These are phyloP conservation scores for Pichia eremophila DNA, from an alignment of 805 yeast species.

Conservation along the genomic window DNA sequence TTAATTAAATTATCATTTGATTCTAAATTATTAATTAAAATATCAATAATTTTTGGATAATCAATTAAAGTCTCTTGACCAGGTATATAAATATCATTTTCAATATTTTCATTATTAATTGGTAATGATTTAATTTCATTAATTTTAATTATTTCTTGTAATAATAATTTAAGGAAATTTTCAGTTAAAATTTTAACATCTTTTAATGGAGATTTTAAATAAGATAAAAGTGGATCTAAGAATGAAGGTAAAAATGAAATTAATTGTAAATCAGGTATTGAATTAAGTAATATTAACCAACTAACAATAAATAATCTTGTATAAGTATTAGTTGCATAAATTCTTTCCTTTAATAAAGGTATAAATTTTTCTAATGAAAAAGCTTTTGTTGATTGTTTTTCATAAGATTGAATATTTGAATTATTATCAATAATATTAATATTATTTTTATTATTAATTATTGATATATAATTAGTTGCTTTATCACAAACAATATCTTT, in stretches of 20 bases:
- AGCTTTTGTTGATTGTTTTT: slow-evolving; percentile 52
- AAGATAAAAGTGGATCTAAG: slow-evolving; percentile 71
- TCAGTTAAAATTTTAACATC: slow-evolving; percentile 86
- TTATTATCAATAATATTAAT: slow-evolving; percentile 44
- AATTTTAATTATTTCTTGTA: slow-evolving; percentile 75
- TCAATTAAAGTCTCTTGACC: slow-evolving; percentile 81
- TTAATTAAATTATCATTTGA: slow-evolving; percentile 70
- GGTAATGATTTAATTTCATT: slow-evolving; percentile 45
- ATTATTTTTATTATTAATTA: slow-evolving; percentile 33
- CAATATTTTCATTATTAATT: slow-evolving; percentile 6
- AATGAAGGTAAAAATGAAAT: slow-evolving; percentile 84
- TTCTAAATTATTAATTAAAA: slow-evolving; percentile 71
- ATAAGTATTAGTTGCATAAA: slow-evolving; percentile 86
- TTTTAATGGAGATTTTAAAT: slow-evolving; percentile 71
- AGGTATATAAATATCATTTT: slow-evolving; percentile 52
- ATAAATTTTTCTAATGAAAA: slow-evolving; percentile 82
- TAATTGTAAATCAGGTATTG: slow-evolving; percentile 84
- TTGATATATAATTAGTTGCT: slow-evolving; percentile 77
- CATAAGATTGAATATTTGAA: slow-evolving; percentile 49
- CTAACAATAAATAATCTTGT: slow-evolving; percentile 86
- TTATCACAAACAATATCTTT: slow-evolving; percentile 94
- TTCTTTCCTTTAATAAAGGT: slow-evolving; percentile 83
- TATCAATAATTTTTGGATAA: slow-evolving; percentile 70
- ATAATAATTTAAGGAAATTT: slow-evolving; percentile 59
- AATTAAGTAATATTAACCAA: slow-evolving; percentile 88